phyloP scores from a whole-genome alignment of 1,284 basidiomycete species.

The Irpex sp. region DNA sequence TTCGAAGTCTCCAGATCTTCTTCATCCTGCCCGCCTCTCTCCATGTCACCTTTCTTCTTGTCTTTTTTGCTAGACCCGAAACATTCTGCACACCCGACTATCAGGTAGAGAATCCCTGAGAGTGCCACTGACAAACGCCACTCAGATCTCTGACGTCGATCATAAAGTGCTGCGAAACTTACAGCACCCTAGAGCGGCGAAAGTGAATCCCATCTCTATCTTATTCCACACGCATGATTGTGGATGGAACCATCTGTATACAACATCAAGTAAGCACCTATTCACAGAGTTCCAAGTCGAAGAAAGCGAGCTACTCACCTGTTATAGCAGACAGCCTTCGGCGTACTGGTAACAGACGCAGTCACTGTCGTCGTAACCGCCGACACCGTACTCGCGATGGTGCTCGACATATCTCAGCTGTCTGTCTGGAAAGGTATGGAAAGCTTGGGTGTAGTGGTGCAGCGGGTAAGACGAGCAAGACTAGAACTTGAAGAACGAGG shows the following conservation, averaged over 20 bases:
- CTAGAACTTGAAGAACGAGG: too few species aligned
- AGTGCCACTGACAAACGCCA: neutral
- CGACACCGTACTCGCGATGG: neutral
- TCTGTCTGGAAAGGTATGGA: too few species aligned
- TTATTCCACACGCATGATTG: neutral
- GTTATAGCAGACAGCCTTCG: neutral
- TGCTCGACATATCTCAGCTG: neutral
- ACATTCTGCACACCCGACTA: neutral
- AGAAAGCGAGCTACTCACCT: neutral
- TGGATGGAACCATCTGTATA: neutral
- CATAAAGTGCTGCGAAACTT: neutral
- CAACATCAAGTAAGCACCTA: too few species aligned
- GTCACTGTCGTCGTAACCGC: neutral
- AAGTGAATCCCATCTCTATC: neutral
- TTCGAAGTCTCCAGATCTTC: neutral
- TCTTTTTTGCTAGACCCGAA: neutral
- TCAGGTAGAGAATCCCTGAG: neutral
- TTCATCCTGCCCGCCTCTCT: neutral
- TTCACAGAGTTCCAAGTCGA: too few species aligned
- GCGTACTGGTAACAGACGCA: neutral
- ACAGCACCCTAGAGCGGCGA: neutral
- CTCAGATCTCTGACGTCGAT: too few species aligned
- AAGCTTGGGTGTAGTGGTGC: too few species aligned
- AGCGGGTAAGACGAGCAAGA: too few species aligned
- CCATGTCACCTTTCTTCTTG: neutral